A percentile compares a stretch with the other conserved stretches of the same genome.
Evolutionary conservation across 352 stramenopile genomes (phyloP).

Genomic region (Pythium oligandrum): DNA sequence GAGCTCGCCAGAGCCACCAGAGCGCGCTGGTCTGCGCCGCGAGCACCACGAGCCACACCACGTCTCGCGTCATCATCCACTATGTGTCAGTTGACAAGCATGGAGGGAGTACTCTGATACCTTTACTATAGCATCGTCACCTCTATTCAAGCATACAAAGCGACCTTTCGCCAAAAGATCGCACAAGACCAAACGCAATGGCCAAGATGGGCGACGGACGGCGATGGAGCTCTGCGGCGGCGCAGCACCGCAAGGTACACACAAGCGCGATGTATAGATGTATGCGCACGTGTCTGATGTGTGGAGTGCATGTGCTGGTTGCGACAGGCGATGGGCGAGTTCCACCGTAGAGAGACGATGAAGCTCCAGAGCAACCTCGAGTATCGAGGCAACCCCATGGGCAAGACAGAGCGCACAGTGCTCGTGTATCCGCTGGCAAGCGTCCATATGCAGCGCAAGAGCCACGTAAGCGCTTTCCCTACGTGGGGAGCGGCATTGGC

Average conservation of each 20-base stretch:
- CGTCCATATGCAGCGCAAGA: too few relatives aligned
- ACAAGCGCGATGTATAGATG: neutral
- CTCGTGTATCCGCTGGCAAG: too few relatives aligned
- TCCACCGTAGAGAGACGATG: conserved; percentile 14
- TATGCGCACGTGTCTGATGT: neutral
- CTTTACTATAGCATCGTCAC: too few relatives aligned
- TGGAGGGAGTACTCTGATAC: too few relatives aligned
- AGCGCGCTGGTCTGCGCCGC: neutral
- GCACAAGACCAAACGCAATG: too few relatives aligned
- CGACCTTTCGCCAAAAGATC: too few relatives aligned
- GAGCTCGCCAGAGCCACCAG: neutral
- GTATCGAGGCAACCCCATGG: neutral
- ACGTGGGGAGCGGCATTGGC: neutral
- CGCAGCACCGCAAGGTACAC: conserved; percentile 53
- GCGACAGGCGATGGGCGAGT: conserved; percentile 16
- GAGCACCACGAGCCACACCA: conserved; percentile 1
- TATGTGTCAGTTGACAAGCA: too few relatives aligned
- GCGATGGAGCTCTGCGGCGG: conserved; percentile 11
- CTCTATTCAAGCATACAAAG: too few relatives aligned
- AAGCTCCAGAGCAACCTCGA: conserved; percentile 7
- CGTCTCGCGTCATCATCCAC: conserved; percentile 3
- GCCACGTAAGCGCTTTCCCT: neutral
- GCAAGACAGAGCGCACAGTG: too few relatives aligned
- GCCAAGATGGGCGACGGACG: too few relatives aligned
- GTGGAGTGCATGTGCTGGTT: neutral